A percentile compares a stretch with the other conserved stretches of the same genome.
These are phyloP conservation scores for Phytophthora citrophthora DNA, from an alignment of 352 stramenopile genomes.

Conservation along the genomic window DNA sequence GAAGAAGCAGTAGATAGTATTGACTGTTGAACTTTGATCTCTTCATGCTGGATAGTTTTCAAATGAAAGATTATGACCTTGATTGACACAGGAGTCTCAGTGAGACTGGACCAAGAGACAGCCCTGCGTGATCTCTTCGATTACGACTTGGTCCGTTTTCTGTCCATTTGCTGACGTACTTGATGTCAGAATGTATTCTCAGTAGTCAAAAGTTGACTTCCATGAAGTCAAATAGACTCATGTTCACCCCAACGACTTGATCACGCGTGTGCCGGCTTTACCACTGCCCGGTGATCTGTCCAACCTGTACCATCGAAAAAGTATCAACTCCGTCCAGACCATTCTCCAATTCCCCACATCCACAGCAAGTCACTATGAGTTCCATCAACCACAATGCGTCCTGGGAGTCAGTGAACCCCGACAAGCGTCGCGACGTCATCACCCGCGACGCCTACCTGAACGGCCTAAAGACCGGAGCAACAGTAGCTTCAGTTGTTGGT, in stretches of 20 bases:
- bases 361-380: conserved; percentile 29
- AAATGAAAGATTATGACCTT: background rate
- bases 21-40: background rate
- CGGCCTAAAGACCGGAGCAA: conserved; percentile 54
- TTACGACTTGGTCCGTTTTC: conserved; percentile 19
- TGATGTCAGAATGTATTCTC: background rate
- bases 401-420: conserved; percentile 40
- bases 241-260: conserved; percentile 23
- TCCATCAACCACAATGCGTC: conserved; percentile 18
- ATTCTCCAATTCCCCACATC: conserved; percentile 27
- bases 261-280: conserved; percentile 8
- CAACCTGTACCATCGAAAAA: too few relatives aligned
- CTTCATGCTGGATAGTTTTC: too few relatives aligned
- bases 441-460: conserved; percentile 59
- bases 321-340: background rate
- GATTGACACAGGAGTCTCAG: too few relatives aligned
- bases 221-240: background rate
- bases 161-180: conserved; percentile 22
- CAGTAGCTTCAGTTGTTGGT: conserved; percentile 24
- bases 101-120: conserved; percentile 6
- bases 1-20: conserved; percentile 34
- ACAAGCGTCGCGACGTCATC: conserved; percentile 65
- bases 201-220: background rate
- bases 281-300: background rate
- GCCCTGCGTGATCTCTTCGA: conserved; percentile 7